These are phyloP conservation scores for Sorghum bicolor DNA, from an alignment of 176 grass and related monocot species.

Conservation along the genomic window DNA sequence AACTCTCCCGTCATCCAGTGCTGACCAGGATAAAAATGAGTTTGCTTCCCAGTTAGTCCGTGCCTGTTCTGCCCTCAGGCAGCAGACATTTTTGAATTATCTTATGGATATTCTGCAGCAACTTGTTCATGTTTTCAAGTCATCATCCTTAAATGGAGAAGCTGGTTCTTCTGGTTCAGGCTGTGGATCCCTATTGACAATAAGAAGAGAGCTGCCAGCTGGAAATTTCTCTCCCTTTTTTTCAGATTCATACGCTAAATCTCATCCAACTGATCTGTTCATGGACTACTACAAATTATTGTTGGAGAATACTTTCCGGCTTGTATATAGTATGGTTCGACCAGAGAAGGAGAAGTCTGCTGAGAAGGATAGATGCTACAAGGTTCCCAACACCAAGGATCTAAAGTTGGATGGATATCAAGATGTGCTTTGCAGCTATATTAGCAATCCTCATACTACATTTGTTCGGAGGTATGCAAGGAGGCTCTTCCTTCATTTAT, in stretches of 20 bases:
- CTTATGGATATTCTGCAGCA: slow-evolving; percentile 97
- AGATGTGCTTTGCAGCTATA: slow-evolving; percentile 97
- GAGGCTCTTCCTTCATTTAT: slow-evolving; percentile 97
- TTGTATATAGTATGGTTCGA: slow-evolving; percentile 96
- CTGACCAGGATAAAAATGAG: slow-evolving; percentile 84
- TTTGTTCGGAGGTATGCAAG: slow-evolving; percentile 95
- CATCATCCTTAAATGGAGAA: slow-evolving; percentile 64
- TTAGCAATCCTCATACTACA: slow-evolving; percentile 90
- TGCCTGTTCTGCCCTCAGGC: slow-evolving; percentile 82
- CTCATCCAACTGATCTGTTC: slow-evolving; percentile 90
- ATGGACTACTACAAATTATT: slow-evolving; percentile 86
- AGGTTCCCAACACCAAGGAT: slow-evolving; percentile 68
- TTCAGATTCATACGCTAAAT: slow-evolving; percentile 96
- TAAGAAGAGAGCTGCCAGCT: slow-evolving; percentile 85
- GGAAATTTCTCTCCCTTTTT: slow-evolving; percentile 98
- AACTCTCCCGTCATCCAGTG: slow-evolving; percentile 41
- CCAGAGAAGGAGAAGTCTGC: slow-evolving; percentile 89
- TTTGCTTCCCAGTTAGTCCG: slow-evolving; percentile 83
- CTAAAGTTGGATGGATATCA: slow-evolving; percentile 96
- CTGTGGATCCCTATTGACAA: slow-evolving; percentile 84
- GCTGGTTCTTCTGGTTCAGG: slow-evolving; percentile 59
- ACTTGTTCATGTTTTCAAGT: slow-evolving; percentile 85
- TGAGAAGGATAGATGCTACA: slow-evolving; percentile 83
- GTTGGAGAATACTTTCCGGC: slow-evolving; percentile 87
- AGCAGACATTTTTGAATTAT: slow-evolving; percentile 91